phyloP scores from a whole-genome alignment of 2,329 filamentous ascomycete genomes.

The Fulvia fulva region DNA sequence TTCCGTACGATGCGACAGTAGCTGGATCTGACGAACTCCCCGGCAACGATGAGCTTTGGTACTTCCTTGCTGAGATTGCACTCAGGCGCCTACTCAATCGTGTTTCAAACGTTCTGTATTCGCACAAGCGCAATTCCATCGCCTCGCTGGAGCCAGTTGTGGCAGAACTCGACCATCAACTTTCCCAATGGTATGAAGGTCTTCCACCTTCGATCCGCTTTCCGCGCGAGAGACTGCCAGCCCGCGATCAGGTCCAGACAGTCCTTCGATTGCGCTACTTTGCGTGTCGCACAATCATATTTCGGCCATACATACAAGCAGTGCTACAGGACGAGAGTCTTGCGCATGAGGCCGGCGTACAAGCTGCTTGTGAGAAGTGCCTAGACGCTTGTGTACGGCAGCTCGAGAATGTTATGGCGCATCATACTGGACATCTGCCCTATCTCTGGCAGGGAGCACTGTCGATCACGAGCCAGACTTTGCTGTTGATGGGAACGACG shows the following conservation, averaged over 20 bases:
- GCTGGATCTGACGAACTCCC: constrained; percentile 36
- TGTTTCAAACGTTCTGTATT: constrained; percentile 31
- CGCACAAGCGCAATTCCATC: constrained; percentile 58
- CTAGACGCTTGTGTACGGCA: constrained; percentile 76
- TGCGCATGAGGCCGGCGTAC: constrained; percentile 66
- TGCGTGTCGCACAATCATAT: constrained; percentile 81
- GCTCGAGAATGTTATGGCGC: constrained; percentile 71
- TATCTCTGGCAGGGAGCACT: constrained; percentile 83
- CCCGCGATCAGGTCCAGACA: constrained; percentile 72
- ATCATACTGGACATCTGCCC: constrained; percentile 78
- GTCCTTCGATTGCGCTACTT: constrained; percentile 77
- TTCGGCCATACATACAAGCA: constrained; percentile 75
- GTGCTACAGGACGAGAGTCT: constrained; percentile 74
- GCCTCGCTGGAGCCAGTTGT: constrained; percentile 73
- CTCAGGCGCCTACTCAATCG: constrained; percentile 62
- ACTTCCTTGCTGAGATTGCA: constrained; percentile 79
- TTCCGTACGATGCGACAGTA: constrained; percentile 63
- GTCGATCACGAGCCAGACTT: constrained; percentile 75
- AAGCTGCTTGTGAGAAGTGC: constrained; percentile 76
- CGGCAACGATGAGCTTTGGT: constrained; percentile 77
- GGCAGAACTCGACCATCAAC: constrained; percentile 74
- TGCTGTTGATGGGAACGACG: constrained; percentile 79
- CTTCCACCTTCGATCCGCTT: constrained; percentile 73
- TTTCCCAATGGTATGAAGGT: constrained; percentile 81
- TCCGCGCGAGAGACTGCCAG: constrained; percentile 62